These are phyloP conservation scores for Poa pratensis DNA, from an alignment of 176 grass and related monocot genomes.

Conservation along the genomic window DNA sequence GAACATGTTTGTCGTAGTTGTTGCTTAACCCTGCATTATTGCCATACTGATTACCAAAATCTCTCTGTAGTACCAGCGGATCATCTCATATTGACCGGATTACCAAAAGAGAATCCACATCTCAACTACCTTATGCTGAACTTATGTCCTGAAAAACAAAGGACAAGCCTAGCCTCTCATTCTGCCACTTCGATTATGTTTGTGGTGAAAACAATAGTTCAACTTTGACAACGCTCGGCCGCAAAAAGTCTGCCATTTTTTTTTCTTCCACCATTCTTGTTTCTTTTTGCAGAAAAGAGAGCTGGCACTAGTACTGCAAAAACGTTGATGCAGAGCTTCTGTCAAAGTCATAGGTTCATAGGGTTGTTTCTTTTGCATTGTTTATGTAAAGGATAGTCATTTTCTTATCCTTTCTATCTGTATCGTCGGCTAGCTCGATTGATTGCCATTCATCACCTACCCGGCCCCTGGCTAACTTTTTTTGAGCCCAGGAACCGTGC, in stretches of 20 bases:
- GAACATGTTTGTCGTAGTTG: too few species aligned
- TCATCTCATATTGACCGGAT: too few species aligned
- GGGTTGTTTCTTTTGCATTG: slow-evolving; percentile 20
- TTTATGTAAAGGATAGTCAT: slow-evolving; percentile 8
- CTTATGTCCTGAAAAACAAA: too few species aligned
- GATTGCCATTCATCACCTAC: slow-evolving; percentile 42
- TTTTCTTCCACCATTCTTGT: background rate
- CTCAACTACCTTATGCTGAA: too few species aligned
- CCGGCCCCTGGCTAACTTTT: slow-evolving; percentile 10
- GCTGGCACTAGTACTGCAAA: background rate
- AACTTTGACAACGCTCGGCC: background rate
- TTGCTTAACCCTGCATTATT: too few species aligned
- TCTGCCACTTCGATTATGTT: too few species aligned
- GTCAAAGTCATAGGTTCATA: slow-evolving; percentile 42
- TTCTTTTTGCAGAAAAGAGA: slow-evolving; percentile 32
- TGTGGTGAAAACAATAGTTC: too few species aligned
- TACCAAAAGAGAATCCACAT: too few species aligned
- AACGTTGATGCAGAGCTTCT: slow-evolving; percentile 41
- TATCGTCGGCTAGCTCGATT: background rate
- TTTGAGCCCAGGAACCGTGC: too few species aligned
- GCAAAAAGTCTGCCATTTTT: slow-evolving; percentile 6
- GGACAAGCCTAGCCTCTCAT: too few species aligned
- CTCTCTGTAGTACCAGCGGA: too few species aligned
- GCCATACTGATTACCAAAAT: too few species aligned
- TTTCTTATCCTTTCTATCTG: background rate